phyloP scores from a whole-genome alignment of 352 stramenopile species.

The Phytopythium delawarense region DNA sequence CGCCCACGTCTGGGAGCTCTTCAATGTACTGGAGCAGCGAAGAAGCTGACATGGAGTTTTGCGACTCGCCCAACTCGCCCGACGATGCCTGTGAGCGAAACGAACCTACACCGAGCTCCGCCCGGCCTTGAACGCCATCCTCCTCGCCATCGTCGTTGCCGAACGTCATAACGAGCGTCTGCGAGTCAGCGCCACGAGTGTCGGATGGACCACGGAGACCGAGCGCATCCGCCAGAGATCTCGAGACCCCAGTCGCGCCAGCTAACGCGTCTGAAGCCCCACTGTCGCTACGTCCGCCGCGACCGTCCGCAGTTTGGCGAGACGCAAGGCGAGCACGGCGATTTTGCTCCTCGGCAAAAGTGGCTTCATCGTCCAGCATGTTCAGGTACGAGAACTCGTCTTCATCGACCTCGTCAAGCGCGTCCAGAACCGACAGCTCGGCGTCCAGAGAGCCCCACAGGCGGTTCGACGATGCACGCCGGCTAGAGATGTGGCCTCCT shows the following conservation, averaged over 20 bases:
- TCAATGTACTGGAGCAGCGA: constrained; percentile 59
- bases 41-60: constrained; percentile 19
- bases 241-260: background rate
- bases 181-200: constrained; percentile 1
- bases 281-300: background rate
- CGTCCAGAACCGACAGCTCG: constrained; percentile 68
- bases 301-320: constrained; percentile 11
- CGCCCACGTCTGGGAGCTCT: constrained; percentile 43
- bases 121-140: constrained; percentile 2
- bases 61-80: background rate
- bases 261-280: background rate
- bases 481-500: constrained; percentile 21
- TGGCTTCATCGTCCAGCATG: constrained; percentile 62
- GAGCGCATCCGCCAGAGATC: constrained; percentile 3
- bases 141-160: constrained; percentile 29
- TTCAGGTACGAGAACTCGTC: constrained; percentile 82
- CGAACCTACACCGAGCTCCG: background rate
- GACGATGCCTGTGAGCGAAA: background rate
- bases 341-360: constrained; percentile 51
- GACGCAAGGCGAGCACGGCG: constrained; percentile 29
- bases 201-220: constrained; percentile 2
- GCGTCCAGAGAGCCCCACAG: constrained; percentile 70
- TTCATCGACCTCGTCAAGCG: constrained; percentile 77
- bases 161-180: constrained; percentile 40
- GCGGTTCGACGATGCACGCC: constrained; percentile 33